Conservation (phyloP, 345 rosid genomes). For the Conringia planisiliqua region DNA sequence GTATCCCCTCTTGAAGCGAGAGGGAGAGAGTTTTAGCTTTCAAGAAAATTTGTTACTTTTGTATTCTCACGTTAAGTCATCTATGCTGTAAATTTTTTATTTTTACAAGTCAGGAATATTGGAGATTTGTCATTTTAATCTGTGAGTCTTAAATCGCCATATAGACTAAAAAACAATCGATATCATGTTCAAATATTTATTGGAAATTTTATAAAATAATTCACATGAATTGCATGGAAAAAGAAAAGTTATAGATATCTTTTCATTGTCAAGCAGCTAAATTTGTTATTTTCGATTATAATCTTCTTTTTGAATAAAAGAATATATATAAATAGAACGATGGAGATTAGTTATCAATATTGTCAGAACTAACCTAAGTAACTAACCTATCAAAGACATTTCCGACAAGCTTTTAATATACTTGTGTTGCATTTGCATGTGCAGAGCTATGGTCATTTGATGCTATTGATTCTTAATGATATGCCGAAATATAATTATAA, state of each 20-base stretch:
- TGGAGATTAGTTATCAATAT: background rate
- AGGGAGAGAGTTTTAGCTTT: conserved; percentile 16
- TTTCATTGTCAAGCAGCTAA: background rate
- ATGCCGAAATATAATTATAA: background rate
- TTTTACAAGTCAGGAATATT: background rate
- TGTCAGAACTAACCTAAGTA: background rate
- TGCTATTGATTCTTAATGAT: background rate
- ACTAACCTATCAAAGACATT: background rate
- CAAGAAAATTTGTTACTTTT: background rate
- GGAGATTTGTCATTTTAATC: background rate
- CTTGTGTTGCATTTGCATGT: conserved; percentile 2
- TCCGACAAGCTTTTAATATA: background rate
- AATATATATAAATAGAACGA: background rate
- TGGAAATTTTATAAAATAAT: background rate
- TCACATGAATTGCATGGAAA: conserved; percentile 6
- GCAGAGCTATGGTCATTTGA: conserved; percentile 1
- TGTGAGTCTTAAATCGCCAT: background rate
- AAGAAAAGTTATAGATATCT: background rate
- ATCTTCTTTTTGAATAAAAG: background rate
- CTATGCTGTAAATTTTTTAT: conserved; percentile 19
- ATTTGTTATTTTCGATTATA: background rate
- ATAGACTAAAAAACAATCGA: background rate
- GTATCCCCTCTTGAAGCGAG: conserved; percentile 21
- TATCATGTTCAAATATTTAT: background rate
- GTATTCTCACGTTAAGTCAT: background rate